Percentiles rank a stretch among this genome's conserved stretches.
phyloP scores from a whole-genome alignment of 2,329 filamentous ascomycete species.

The Neoascochyta sp. region DNA sequence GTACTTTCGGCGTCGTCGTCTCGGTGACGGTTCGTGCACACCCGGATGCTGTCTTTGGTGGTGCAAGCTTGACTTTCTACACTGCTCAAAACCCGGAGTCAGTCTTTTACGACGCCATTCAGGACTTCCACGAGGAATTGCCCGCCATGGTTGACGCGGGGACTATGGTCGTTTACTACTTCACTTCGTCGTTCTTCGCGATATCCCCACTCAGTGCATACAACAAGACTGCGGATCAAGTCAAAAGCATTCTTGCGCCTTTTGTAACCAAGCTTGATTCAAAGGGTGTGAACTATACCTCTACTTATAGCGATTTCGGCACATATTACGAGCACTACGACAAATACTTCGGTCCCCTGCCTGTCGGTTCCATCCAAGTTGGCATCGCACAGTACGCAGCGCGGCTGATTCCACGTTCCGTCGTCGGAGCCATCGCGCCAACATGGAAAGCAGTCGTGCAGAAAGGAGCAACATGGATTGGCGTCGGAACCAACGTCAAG shows the following conservation, averaged over 20 bases:
- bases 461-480: conserved; percentile 18
- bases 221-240: conserved; percentile 13
- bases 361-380: conserved; percentile 16
- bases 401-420: conserved; percentile 15
- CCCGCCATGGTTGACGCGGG: conserved; percentile 19
- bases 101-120: conserved; percentile 15
- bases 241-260: conserved; percentile 15
- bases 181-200: conserved; percentile 13
- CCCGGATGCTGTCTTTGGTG: conserved; percentile 14
- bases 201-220: conserved; percentile 20
- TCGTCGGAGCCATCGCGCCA: conserved; percentile 9
- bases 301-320: conserved; percentile 10
- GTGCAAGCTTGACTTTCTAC: conserved; percentile 12
- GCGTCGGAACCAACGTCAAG: conserved; percentile 13
- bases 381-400: conserved; percentile 18
- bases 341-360: conserved; percentile 20
- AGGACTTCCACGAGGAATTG: conserved; percentile 16
- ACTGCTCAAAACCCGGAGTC: conserved; percentile 10
- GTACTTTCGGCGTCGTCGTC: conserved; percentile 24
- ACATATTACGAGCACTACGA: conserved; percentile 22
- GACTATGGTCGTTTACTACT: conserved; percentile 14
- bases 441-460: conserved; percentile 16
- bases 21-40: conserved; percentile 21
- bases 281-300: conserved; percentile 12
- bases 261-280: conserved; percentile 13